Evolutionary conservation across 2,329 filamentous ascomycete species (phyloP).

Genomic region (Botrytis paeoniae): DNA sequence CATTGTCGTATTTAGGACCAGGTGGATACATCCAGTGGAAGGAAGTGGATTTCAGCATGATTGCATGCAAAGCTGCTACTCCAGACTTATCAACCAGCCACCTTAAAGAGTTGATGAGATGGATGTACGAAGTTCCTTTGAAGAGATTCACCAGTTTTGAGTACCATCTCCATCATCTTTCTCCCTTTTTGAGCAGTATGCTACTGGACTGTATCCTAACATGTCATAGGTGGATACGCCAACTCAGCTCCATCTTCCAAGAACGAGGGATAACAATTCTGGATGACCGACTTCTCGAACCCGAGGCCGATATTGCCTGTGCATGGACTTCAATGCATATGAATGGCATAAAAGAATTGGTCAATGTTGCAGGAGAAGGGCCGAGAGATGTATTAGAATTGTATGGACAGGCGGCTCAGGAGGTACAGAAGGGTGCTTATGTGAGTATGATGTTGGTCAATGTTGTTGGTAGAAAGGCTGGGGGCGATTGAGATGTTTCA

Average conservation of each 20-base stretch:
- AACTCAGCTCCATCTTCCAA: conserved; percentile 10
- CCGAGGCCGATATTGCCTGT: neutral
- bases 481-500: neutral
- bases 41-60: neutral
- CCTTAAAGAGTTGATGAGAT: neutral
- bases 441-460: neutral
- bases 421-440: neutral
- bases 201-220: neutral
- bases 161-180: neutral
- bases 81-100: neutral
- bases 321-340: conserved; percentile 13
- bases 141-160: neutral
- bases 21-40: conserved; percentile 19
- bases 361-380: neutral
- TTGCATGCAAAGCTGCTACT: neutral
- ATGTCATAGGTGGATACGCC: neutral
- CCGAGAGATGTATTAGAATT: neutral
- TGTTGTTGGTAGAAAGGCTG: neutral
- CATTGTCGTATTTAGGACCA: neutral
- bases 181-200: neutral
- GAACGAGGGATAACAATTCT: neutral
- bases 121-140: neutral
- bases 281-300: neutral
- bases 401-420: neutral
- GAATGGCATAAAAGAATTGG: conserved; percentile 1